Evolutionary conservation across 2,329 filamentous ascomycete genomes (phyloP), one percentile per base, ranked within the genome.

Genomic region (Exophiala sp.): DNA sequence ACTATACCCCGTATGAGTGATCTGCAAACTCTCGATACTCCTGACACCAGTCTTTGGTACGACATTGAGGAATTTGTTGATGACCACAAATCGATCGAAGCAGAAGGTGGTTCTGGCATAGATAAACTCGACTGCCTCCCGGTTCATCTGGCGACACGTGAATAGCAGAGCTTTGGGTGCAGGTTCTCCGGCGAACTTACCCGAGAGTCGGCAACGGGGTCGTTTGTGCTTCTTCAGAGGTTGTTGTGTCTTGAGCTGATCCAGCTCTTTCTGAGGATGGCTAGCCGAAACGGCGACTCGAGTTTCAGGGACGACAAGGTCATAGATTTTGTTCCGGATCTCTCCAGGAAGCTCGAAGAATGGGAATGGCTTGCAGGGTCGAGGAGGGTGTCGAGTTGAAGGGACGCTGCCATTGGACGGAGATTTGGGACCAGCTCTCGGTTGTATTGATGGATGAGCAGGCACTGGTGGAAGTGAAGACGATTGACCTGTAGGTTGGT

Each of bases 271-370:
- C 45, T 64, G 55, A 35, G 62, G 60, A 32, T 60, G 55, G 47
- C 47, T 62, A 33, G 42, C 50, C 7, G 42, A 40, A 42, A 64
- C 42, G 12, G 57, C 44, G 11, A 61, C 54, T 14, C 51, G 56
- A 46, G 52, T 54, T 29, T 57, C 36, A 3, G 75, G 69, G 58
- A 89, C 86, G 59, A 84, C 78, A 61, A 83, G 75, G 36, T 75
- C 78, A 66, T 90, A 91, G 10, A 91, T 80, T 62, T 83, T 81
- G 55, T 86, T 73, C 6, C 88, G 84, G 29, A 91, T 69, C 65
- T 91, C 88, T 0, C 81, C 78, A 0, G 88, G 87, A 1, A 91
- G 73, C 29, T 80, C 74, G 54, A 90, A 76, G 67, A 91, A 87
- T 6, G 74, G 79, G 51, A 89, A 89, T 2, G 52, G 53, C 33